These are phyloP conservation scores for Stagonosporopsis vannaccii DNA, from an alignment of 2,329 filamentous ascomycete genomes.

Conservation along the genomic window DNA sequence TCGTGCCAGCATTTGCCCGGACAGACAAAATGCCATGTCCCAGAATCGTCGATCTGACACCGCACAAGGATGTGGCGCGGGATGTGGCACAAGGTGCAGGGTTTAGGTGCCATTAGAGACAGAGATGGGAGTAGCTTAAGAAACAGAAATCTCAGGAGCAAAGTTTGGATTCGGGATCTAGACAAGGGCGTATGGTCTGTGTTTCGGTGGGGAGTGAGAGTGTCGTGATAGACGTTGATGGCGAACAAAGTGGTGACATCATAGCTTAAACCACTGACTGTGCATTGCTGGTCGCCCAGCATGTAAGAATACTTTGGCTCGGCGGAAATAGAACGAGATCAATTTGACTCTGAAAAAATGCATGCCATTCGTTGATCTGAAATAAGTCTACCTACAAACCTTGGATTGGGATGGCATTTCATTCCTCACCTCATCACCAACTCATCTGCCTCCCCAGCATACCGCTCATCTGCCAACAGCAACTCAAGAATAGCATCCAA, in stretches of 20 bases:
- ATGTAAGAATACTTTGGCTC: too few relatives aligned
- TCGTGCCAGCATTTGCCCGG: slow-evolving; percentile 53
- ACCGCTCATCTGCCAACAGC: slow-evolving; percentile 45
- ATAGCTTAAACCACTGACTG: neutral
- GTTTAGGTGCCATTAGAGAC: slow-evolving; percentile 37
- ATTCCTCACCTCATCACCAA: neutral
- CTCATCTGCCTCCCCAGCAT: slow-evolving; percentile 25
- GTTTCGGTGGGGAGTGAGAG: neutral
- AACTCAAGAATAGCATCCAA: slow-evolving; percentile 46
- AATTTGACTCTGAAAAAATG: neutral
- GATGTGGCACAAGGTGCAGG: slow-evolving; percentile 51
- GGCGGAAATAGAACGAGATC: too few relatives aligned
- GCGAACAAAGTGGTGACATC: neutral
- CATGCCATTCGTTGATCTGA: neutral
- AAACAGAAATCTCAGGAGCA: too few relatives aligned
- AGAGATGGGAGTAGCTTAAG: neutral
- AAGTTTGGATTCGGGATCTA: too few relatives aligned
- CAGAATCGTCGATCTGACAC: slow-evolving; percentile 52
- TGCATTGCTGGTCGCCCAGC: too few relatives aligned
- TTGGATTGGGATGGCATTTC: neutral
- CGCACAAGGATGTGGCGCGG: slow-evolving; percentile 52
- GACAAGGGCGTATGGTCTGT: too few relatives aligned
- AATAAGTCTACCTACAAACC: neutral
- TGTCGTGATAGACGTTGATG: neutral
- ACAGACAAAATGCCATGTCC: slow-evolving; percentile 55